Conservation (phyloP, 1,284 basidiomycete species). For the Ustilago cynodontis region DNA sequence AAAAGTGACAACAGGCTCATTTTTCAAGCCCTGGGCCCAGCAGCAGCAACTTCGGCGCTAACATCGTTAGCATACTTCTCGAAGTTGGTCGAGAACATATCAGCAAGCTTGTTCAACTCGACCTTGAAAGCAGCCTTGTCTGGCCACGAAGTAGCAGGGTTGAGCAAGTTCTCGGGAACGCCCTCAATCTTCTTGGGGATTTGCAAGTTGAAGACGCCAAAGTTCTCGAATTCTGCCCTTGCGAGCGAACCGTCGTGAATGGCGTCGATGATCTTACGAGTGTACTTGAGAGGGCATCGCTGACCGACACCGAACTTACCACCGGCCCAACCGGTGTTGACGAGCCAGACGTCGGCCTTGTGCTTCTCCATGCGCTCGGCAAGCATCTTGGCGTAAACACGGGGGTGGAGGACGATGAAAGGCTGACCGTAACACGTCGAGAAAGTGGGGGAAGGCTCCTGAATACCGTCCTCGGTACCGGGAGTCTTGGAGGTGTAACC, state of each 20-base stretch:
- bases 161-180: constrained; percentile 62
- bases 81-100: constrained; percentile 69
- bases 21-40: constrained; percentile 56
- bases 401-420: constrained; percentile 92
- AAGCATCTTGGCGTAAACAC: constrained; percentile 93
- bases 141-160: constrained; percentile 64
- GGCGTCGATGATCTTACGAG: constrained; percentile 94
- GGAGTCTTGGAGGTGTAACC: constrained; percentile 89
- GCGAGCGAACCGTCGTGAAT: constrained; percentile 93
- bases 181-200: constrained; percentile 60
- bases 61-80: constrained; percentile 67
- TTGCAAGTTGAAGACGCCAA: constrained; percentile 71
- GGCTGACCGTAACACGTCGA: constrained; percentile 99
- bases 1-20: not conserved
- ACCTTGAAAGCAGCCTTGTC: constrained; percentile 60
- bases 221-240: constrained; percentile 86
- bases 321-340: constrained; percentile 99
- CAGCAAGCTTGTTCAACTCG: constrained; percentile 68
- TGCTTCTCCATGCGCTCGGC: constrained; percentile 92
- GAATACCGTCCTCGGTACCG: constrained; percentile 96
- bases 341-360: constrained; percentile 95
- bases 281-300: constrained; percentile 74
- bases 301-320: constrained; percentile 84
- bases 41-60: constrained; percentile 58
- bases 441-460: constrained; percentile 98